Conservation (phyloP, 2,329 filamentous ascomycete species). For the Aureobasidium vineae region DNA sequence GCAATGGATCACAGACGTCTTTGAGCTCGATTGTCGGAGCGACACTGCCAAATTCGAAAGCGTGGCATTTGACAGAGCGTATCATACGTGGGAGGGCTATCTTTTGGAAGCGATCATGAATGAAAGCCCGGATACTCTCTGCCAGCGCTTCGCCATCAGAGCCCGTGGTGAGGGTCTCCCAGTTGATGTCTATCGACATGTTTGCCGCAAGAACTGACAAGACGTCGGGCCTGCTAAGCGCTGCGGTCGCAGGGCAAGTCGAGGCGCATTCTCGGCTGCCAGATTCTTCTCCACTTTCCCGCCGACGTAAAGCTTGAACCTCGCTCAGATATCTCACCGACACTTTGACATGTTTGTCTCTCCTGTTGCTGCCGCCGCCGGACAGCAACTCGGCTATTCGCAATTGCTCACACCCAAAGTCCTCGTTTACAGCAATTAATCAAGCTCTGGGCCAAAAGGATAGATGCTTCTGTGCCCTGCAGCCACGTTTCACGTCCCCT, state of each 20-base stretch:
- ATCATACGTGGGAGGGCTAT: conserved; percentile 92
- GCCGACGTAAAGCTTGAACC: background rate
- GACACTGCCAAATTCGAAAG: conserved; percentile 85
- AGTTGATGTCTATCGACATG: conserved; percentile 98
- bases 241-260: conserved; percentile 11
- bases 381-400: background rate
- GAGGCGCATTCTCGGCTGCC: conserved; percentile 22
- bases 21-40: conserved; percentile 87
- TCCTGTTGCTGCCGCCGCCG: background rate
- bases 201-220: conserved; percentile 22
- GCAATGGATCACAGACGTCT: conserved; percentile 91
- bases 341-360: conserved; percentile 6
- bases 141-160: conserved; percentile 83
- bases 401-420: conserved; percentile 5
- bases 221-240: background rate
- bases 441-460: conserved; percentile 15
- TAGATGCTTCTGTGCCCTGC: conserved; percentile 24
- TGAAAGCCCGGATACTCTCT: conserved; percentile 83
- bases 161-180: conserved; percentile 87
- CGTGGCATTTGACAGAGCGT: conserved; percentile 89
- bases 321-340: conserved; percentile 11
- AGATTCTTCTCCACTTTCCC: conserved; percentile 1
- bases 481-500: conserved; percentile 26
- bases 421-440: conserved; percentile 2
- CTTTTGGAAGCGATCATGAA: conserved; percentile 93